Conservation (phyloP, 495 filamentous ascomycete species). For the Aeminium ludgeri region DNA sequence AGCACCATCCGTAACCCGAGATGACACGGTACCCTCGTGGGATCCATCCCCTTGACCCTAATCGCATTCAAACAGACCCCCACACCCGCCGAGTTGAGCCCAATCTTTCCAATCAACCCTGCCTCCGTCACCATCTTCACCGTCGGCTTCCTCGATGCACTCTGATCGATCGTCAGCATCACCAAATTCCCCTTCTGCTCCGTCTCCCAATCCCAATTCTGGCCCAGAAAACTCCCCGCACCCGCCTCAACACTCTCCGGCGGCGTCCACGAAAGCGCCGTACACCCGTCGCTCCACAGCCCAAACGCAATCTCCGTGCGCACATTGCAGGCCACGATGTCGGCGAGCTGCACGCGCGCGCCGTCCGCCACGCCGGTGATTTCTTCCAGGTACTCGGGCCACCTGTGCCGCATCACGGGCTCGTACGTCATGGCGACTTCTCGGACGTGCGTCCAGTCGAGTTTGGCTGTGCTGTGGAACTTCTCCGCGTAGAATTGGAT, state of each 20-base stretch:
- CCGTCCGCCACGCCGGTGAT: slow-evolving; percentile 46
- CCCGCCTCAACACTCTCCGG: slow-evolving; percentile 4
- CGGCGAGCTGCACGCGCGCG: slow-evolving; percentile 32
- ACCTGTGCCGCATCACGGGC: slow-evolving; percentile 23
- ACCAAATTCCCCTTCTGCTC: slow-evolving; percentile 33
- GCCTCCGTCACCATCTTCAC: slow-evolving; percentile 42
- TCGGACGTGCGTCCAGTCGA: slow-evolving; percentile 34
- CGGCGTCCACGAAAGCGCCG: slow-evolving; percentile 38
- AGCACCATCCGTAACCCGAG: slow-evolving; percentile 43
- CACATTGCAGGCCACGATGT: slow-evolving; percentile 50
- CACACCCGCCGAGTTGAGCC: slow-evolving; percentile 44
- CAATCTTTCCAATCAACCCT: slow-evolving; percentile 59
- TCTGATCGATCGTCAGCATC: slow-evolving; percentile 33
- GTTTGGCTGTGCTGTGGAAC: slow-evolving; percentile 32
- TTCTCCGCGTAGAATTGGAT: slow-evolving; percentile 36
- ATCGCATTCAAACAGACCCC: slow-evolving; percentile 55
- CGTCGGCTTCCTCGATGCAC: slow-evolving; percentile 29
- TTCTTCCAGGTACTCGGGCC: slow-evolving; percentile 34
- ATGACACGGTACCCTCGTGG: slow-evolving; percentile 41
- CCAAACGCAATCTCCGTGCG: slow-evolving; percentile 53
- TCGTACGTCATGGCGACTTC: slow-evolving; percentile 29
- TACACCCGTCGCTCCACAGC: slow-evolving; percentile 47
- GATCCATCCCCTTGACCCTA: slow-evolving; percentile 38
- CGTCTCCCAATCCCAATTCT: slow-evolving; percentile 46
- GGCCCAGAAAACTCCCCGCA: slow-evolving; percentile 30